phyloP scores from a whole-genome alignment of 129 eudicot genomes.

The Artemisia annua region DNA sequence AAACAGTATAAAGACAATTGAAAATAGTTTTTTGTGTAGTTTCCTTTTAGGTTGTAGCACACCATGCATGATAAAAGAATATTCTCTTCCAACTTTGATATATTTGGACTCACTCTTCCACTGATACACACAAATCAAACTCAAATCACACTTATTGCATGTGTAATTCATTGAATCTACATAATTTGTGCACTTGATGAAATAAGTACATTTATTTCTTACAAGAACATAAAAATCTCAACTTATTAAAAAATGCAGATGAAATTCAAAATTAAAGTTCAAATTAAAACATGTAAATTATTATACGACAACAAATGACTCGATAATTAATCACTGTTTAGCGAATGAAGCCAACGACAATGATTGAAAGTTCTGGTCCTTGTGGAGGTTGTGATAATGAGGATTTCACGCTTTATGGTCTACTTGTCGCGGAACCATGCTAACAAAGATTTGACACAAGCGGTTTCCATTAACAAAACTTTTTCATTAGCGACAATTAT shows the following conservation, averaged over 20 bases:
- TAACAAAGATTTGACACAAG: constrained; percentile 24
- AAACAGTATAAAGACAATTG: too few species aligned
- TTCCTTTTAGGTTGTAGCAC: constrained; percentile 37
- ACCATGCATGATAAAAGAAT: constrained; percentile 27
- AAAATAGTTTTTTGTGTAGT: background rate
- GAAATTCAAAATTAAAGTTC: too few species aligned
- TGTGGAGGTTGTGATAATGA: constrained; percentile 27
- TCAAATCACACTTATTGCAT: constrained; percentile 2
- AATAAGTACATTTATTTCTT: too few species aligned
- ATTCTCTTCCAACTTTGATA: constrained; percentile 36
- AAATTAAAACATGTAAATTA: too few species aligned
- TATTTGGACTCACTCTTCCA: constrained; percentile 36
- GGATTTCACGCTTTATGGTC: constrained; percentile 34
- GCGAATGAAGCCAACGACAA: background rate
- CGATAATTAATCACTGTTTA: background rate
- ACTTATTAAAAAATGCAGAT: too few species aligned
- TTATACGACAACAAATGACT: too few species aligned
- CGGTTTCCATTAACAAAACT: background rate
- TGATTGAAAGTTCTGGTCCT: constrained; percentile 18
- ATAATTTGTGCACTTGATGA: too few species aligned
- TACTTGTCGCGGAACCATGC: constrained; percentile 26
- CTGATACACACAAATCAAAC: constrained; percentile 3
- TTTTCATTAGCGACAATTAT: too few species aligned
- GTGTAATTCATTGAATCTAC: background rate
- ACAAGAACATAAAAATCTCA: too few species aligned